Percentiles rank a stretch among this genome's conserved stretches.
phyloP scores from a whole-genome alignment of 805 yeast species.

The Candida nonsorbophila region DNA sequence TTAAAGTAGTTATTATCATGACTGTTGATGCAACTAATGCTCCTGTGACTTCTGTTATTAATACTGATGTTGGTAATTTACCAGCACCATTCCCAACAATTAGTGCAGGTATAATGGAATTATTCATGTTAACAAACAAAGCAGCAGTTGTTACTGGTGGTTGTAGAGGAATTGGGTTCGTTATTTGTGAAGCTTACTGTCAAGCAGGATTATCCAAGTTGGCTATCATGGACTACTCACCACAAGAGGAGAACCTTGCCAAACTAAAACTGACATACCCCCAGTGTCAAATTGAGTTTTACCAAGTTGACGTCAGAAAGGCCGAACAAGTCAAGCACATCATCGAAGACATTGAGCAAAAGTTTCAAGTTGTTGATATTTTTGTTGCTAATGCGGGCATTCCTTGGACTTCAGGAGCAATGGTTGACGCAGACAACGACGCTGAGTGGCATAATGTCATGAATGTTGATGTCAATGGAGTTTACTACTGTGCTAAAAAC shows the following conservation, averaged over 20 bases:
- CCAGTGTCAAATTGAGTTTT: slow-evolving; percentile 24
- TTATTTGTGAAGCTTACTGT: slow-evolving; percentile 30
- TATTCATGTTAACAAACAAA: slow-evolving; percentile 26
- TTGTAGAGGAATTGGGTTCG: slow-evolving; percentile 33
- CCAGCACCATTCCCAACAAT: slow-evolving; percentile 31
- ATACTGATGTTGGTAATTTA: slow-evolving; percentile 32
- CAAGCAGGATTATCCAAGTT: slow-evolving; percentile 32
- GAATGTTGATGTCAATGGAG: slow-evolving; percentile 73
- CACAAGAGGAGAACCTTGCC: slow-evolving; percentile 20
- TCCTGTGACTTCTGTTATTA: slow-evolving; percentile 18
- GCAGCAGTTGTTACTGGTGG: slow-evolving; percentile 34
- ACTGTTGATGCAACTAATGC: slow-evolving; percentile 15
- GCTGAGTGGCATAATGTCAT: slow-evolving; percentile 68
- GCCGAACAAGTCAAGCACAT: slow-evolving; percentile 30
- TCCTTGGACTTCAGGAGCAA: slow-evolving; percentile 41
- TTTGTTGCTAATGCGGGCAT: slow-evolving; percentile 45
- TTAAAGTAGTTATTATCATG: too few species aligned
- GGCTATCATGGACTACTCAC: slow-evolving; percentile 37
- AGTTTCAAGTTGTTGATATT: slow-evolving; percentile 34
- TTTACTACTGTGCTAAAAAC: slow-evolving; percentile 71
- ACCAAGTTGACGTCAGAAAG: slow-evolving; percentile 36
- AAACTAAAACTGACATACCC: slow-evolving; percentile 24
- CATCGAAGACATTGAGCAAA: slow-evolving; percentile 21
- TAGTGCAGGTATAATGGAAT: slow-evolving; percentile 19
- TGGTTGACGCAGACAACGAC: slow-evolving; percentile 40